Base-by-base conservation (phyloP, 108 stramenopile species). In the Asterionellopsis glacialis region DNA sequence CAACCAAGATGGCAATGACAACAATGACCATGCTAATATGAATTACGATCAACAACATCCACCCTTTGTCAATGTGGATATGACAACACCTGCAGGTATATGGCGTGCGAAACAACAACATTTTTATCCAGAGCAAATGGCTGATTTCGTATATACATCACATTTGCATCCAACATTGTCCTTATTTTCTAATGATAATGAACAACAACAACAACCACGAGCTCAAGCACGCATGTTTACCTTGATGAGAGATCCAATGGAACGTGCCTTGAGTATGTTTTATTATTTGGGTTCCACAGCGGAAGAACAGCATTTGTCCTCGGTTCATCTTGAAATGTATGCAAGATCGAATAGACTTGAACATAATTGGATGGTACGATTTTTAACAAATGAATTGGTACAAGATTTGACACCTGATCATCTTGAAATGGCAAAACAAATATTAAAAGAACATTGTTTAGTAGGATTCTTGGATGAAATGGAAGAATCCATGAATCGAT, bases 291-390 rank as follows among this genome's bases (percentile, higher is more conserved):
- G 47, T 21, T 16, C 21, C 4, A 21, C 47, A 4, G 19, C 2
- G 4, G 16, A 21, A 4, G 47, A 48, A 48, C 23, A 74, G 3
- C 26, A 23, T 16, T 11, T 79, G 15, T 27, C 55, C 24, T 51
- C 55, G 18, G 73, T 80, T 68, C 49, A 45, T 0, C 52, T 80
- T 12, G 65, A 73, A 43, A 59, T 74, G 33, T 80, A 73, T 66
- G 74, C 74, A 14, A 59, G 47, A 28, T 68, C 66, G 38, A 13
- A 40, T 42, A 64, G 55, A 24, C 62, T 79, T 41, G 79, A 80
- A 43, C 62, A 71, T 59, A 80, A 80, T 66, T 80, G 79, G 79
- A 63, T 79, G 61, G 71, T 70, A 0, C 19, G 78, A 11, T 63
- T 74, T 25, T 48, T 79, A 14, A 59, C 60, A 11, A 40, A 22